A percentile compares a stretch with the other conserved stretches of the same genome.
These are phyloP conservation scores for Sechiopsis laciniata DNA, from an alignment of 306 rosid species.

Conservation along the genomic window DNA sequence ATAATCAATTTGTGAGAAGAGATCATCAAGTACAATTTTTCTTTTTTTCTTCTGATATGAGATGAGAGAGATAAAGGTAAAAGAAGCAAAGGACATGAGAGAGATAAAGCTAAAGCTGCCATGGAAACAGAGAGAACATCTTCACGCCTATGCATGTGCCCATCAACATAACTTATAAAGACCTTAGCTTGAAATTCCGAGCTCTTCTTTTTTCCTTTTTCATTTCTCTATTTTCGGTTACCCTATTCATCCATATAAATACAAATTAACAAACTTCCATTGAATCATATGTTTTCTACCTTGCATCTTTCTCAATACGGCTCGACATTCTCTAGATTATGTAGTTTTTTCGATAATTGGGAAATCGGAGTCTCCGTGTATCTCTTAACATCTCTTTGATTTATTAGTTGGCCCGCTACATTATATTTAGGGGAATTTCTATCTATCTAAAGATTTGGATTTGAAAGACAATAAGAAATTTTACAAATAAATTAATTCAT, in stretches of 20 bases:
- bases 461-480: too few relatives aligned
- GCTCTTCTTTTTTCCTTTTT: not conserved
- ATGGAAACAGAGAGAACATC: conserved; percentile 56
- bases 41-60: not conserved
- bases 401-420: too few relatives aligned
- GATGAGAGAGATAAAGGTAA: conserved; percentile 19
- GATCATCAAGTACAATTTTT: too few relatives aligned
- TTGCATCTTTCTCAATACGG: not conserved
- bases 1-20: too few relatives aligned
- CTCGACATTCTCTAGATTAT: not conserved
- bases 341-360: too few relatives aligned
- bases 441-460: too few relatives aligned
- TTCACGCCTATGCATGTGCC: conserved; percentile 73
- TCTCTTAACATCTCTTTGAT: too few relatives aligned
- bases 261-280: not conserved
- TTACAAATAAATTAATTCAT: too few relatives aligned
- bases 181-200: conserved; percentile 46
- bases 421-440: too few relatives aligned
- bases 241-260: not conserved
- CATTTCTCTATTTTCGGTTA: not conserved
- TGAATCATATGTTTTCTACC: not conserved
- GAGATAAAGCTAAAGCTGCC: conserved; percentile 63
- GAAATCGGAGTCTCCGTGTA: too few relatives aligned
- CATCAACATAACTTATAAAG: conserved; percentile 28
- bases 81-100: conserved; percentile 32